Conservation (phyloP, 2,329 filamentous ascomycete species). For the Penicillium sumatraense region DNA sequence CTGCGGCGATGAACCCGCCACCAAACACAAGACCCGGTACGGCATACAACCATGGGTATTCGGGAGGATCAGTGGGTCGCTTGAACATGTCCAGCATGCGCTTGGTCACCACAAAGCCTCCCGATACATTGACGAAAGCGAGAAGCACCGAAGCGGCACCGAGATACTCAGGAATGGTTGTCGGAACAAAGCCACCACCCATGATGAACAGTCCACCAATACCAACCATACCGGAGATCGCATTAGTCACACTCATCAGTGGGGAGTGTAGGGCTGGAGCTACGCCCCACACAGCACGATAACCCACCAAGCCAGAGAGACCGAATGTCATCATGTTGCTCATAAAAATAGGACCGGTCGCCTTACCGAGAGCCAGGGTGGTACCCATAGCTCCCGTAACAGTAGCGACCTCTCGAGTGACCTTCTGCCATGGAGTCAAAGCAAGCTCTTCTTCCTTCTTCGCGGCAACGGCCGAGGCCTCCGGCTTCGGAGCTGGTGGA, state of each 20-base stretch:
- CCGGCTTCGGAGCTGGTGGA: slow-evolving; percentile 57
- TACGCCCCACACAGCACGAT: slow-evolving; percentile 88
- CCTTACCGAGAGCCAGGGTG: slow-evolving; percentile 75
- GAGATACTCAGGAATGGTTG: slow-evolving; percentile 77
- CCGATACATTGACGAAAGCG: slow-evolving; percentile 86
- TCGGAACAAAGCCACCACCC: slow-evolving; percentile 77
- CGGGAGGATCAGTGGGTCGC: slow-evolving; percentile 80
- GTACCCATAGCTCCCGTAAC: slow-evolving; percentile 79
- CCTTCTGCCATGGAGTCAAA: slow-evolving; percentile 81
- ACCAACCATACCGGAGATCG: slow-evolving; percentile 89
- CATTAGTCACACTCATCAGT: slow-evolving; percentile 91
- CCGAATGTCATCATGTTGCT: slow-evolving; percentile 83
- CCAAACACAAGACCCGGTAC: slow-evolving; percentile 77
- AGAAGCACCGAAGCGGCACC: slow-evolving; percentile 80
- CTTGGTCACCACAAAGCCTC: slow-evolving; percentile 90
- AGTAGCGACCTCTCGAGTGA: slow-evolving; percentile 72
- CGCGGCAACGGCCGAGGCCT: slow-evolving; percentile 53
- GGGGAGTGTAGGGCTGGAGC: slow-evolving; percentile 82
- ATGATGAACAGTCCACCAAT: slow-evolving; percentile 88
- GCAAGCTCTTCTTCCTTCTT: slow-evolving; percentile 65
- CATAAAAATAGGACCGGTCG: slow-evolving; percentile 86
- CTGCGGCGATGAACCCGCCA: slow-evolving; percentile 79
- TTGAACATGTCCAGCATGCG: slow-evolving; percentile 94
- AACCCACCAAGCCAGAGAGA: slow-evolving; percentile 82
- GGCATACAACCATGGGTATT: slow-evolving; percentile 86